Evolutionary conservation across 1,284 basidiomycete species (phyloP).

Genomic region (Ustilago lituana): DNA sequence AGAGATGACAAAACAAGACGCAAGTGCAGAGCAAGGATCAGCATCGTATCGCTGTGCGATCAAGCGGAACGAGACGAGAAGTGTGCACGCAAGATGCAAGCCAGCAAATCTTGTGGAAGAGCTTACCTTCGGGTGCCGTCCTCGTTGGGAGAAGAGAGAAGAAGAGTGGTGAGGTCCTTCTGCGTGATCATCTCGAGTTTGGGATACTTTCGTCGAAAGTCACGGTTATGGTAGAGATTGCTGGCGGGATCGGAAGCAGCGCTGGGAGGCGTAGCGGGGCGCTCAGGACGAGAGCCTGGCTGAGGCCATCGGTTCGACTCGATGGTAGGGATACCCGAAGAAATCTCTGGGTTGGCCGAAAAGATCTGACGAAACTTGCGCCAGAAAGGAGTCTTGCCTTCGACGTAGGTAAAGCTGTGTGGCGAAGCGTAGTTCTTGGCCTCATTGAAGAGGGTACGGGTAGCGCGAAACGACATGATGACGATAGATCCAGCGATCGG

Average conservation of each 20-base stretch:
- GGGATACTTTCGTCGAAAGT: slow-evolving; percentile 89
- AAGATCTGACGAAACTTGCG: slow-evolving; percentile 62
- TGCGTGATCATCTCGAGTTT: slow-evolving; percentile 72
- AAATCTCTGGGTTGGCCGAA: slow-evolving; percentile 85
- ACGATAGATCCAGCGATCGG: background rate
- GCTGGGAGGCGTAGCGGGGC: slow-evolving; percentile 86
- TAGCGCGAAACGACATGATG: slow-evolving; percentile 47
- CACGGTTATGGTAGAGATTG: slow-evolving; percentile 84
- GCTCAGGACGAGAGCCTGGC: slow-evolving; percentile 85
- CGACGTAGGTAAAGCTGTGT: slow-evolving; percentile 61
- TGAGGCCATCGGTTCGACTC: slow-evolving; percentile 81
- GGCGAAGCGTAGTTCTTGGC: slow-evolving; percentile 56
- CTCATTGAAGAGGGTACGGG: slow-evolving; percentile 49
- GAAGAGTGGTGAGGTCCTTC: slow-evolving; percentile 73
- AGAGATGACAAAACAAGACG: background rate
- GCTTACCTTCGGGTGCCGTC: slow-evolving; percentile 65
- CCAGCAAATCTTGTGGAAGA: too few relatives aligned
- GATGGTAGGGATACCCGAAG: slow-evolving; percentile 84
- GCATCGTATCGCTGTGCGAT: too few relatives aligned
- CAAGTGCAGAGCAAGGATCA: background rate
- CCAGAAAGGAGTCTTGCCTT: slow-evolving; percentile 66
- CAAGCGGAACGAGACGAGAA: too few relatives aligned
- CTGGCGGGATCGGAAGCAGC: slow-evolving; percentile 64
- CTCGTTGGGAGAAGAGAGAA: slow-evolving; percentile 80
- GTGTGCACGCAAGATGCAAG: too few relatives aligned